Conservation (phyloP, 176 grass and related monocot genomes). For the Guadua angustifolia region DNA sequence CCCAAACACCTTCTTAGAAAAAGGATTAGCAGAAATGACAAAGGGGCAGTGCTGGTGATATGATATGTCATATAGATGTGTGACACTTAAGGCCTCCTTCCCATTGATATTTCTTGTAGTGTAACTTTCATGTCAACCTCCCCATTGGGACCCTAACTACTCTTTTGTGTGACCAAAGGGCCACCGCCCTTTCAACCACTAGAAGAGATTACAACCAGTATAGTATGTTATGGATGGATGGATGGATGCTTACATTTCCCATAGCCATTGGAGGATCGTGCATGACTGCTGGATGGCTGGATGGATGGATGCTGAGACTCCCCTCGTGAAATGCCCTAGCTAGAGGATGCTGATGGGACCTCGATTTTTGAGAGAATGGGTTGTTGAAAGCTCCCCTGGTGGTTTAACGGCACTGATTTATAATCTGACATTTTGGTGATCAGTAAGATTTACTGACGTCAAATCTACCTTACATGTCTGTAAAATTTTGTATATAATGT, state of each 20-base stretch:
- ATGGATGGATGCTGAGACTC: neutral
- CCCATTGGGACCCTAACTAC: conserved; percentile 1
- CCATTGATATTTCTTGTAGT: conserved; percentile 27
- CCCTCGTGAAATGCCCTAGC: conserved; percentile 12
- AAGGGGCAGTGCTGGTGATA: neutral
- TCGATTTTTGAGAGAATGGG: conserved; percentile 1
- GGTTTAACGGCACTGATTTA: neutral
- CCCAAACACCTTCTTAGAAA: no score
- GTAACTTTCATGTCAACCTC: conserved; percentile 55
- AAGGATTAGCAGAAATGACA: neutral
- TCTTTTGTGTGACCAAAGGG: conserved; percentile 30
- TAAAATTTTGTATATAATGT: neutral
- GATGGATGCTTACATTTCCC: conserved; percentile 21
- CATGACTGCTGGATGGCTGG: neutral
- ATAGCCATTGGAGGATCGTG: neutral
- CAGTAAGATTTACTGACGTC: neutral
- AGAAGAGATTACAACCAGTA: conserved; percentile 40
- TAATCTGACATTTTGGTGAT: neutral
- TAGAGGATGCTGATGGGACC: conserved; percentile 36
- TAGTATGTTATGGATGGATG: conserved; percentile 1
- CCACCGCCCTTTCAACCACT: conserved; percentile 44
- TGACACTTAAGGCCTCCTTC: neutral
- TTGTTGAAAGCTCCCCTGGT: neutral
- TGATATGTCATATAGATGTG: neutral
- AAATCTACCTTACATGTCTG: neutral